Base-by-base conservation (phyloP, 305 asterid species). In the Fraxinus xanthoxyloides region DNA sequence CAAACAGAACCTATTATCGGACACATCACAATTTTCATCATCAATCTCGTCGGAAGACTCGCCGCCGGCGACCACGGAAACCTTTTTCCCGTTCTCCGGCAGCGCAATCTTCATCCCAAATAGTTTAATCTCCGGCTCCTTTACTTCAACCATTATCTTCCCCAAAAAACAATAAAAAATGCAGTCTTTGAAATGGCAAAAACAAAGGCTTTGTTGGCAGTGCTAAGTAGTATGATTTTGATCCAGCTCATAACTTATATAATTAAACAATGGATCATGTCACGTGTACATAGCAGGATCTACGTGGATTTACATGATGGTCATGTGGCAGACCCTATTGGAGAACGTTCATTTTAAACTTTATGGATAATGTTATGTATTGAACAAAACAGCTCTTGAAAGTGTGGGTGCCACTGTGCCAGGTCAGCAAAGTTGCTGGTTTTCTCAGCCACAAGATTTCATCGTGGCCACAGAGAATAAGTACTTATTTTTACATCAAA, bases 381-480 rank as follows among this genome's bases (percentile, higher is more conserved):
- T n/a, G n/a, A n/a, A 76, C 34, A 38, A 77, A n/a, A 54, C 63
- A 54, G 24, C 23, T 5, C 65, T 54, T 54, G 0, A 38, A 51
- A 13, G 72, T 56, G 79, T 78, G 87, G 74, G 74, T 82, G 91
- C 85, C 91, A 32, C 36, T 32, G 7, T 32, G 36, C 36, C 36
- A 85, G 86, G 85, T 85, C 86, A 87, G 4, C 75, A n/a, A 21
- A 28, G 40, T n/a, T 28, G 81, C 70, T 77, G 46, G 82, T 73
- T 82, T 88, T 87, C 88, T 85, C 85, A 87, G 84, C 91, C 91
- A 89, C 90, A 82, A 81, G 85, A 19, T n/a, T n/a, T n/a, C 78
- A 3, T 85, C 85, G 89, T 84, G 88, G 86, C 80, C 46, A 38
- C 13, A 40, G 13, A 40, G 48, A 10, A 40, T 2, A 10, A 2